These are phyloP conservation scores for Tricholoma saponaceum DNA, from an alignment of 768 basidiomycete species.

Conservation along the genomic window DNA sequence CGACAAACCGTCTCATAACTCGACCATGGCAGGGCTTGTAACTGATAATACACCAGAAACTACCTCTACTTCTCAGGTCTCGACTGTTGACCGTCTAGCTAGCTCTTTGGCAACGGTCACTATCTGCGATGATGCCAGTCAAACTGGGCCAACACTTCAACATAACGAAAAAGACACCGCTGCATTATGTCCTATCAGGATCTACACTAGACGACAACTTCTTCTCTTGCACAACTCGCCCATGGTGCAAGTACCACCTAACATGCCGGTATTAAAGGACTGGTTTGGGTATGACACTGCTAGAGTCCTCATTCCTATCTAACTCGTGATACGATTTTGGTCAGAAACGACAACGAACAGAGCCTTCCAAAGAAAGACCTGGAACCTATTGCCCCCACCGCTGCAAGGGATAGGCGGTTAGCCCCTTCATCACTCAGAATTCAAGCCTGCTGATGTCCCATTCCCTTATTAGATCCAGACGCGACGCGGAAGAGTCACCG, in stretches of 20 bases:
- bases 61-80: conserved; percentile 1
- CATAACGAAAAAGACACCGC: conserved; percentile 22
- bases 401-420: conserved; percentile 67
- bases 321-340: conserved; percentile 5
- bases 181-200: conserved; percentile 44
- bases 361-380: conserved; percentile 63
- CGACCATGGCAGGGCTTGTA: conserved; percentile 13
- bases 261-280: conserved; percentile 79
- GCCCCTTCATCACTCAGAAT: conserved; percentile 11
- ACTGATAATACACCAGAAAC: conserved; percentile 5
- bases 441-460: background rate
- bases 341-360: conserved; percentile 60
- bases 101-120: conserved; percentile 29
- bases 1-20: conserved; percentile 6
- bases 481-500: conserved; percentile 81
- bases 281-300: conserved; percentile 79
- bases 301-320: conserved; percentile 8
- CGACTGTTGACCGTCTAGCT: conserved; percentile 24
- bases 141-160: conserved; percentile 6
- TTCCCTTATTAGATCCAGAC: conserved; percentile 51
- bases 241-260: conserved; percentile 61
- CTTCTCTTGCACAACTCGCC: conserved; percentile 72
- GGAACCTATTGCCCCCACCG: conserved; percentile 51
- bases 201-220: conserved; percentile 69
- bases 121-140: conserved; percentile 13